Percentiles rank a stretch among this genome's conserved stretches.
These are phyloP conservation scores for Piper betle DNA, from an alignment of 164 flowering plant species.

Conservation along the genomic window DNA sequence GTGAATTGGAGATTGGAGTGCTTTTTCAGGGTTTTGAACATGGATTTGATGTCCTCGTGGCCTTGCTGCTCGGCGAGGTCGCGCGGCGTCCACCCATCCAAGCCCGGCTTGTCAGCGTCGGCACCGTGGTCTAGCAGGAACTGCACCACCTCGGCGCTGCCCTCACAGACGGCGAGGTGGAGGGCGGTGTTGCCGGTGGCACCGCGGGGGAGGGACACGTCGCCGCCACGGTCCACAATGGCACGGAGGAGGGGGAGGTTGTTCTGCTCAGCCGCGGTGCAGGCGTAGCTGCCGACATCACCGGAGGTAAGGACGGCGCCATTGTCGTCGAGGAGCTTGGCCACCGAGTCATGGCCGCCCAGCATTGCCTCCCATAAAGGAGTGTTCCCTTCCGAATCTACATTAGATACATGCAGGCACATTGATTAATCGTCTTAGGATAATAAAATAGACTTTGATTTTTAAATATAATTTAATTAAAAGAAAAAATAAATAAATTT, in stretches of 20 bases:
- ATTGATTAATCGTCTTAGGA: too few relatives aligned
- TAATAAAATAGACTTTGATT: too few relatives aligned
- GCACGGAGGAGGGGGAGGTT: conserved; percentile 41
- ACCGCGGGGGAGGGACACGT: conserved; percentile 26
- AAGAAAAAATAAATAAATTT: neutral
- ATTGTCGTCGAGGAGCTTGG: conserved; percentile 33
- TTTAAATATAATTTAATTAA: too few relatives aligned
- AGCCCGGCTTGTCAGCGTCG: conserved; percentile 42
- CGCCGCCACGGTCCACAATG: conserved; percentile 37
- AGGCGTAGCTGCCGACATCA: conserved; percentile 55
- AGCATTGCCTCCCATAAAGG: conserved; percentile 83
- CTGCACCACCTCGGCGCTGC: conserved; percentile 43
- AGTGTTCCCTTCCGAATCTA: conserved; percentile 67
- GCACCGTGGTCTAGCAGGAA: conserved; percentile 51
- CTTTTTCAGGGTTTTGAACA: conserved; percentile 31
- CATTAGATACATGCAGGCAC: neutral
- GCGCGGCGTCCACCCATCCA: conserved; percentile 70
- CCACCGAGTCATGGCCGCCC: conserved; percentile 34
- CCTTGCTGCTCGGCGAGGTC: conserved; percentile 78
- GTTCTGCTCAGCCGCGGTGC: conserved; percentile 64
- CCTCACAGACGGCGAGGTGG: conserved; percentile 74
- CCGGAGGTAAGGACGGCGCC: conserved; percentile 43
- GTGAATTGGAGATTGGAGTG: conserved; percentile 11
- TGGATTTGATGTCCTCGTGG: conserved; percentile 49
- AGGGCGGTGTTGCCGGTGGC: conserved; percentile 61